Conservation (phyloP, 257 asterid genomes). For the Verbena officinalis region DNA sequence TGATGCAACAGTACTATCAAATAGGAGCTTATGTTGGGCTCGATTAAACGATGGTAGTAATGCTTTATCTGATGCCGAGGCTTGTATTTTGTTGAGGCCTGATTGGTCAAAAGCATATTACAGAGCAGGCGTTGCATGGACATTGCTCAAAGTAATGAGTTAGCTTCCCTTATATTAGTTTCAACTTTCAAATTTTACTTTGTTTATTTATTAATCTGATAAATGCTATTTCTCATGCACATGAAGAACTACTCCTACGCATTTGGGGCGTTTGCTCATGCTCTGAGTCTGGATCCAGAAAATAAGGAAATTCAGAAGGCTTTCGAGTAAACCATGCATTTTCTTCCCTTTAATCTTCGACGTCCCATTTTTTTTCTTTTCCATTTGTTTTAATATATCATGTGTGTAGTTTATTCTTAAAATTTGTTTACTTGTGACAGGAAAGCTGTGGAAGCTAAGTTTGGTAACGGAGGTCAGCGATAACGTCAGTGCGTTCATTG, state of each 20-base stretch:
- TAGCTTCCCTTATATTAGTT: neutral
- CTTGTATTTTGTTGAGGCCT: conserved; percentile 23
- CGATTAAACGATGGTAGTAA: conserved; percentile 13
- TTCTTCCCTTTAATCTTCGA: neutral
- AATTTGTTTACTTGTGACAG: neutral
- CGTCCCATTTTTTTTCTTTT: too few relatives aligned
- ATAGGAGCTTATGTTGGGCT: conserved; percentile 37
- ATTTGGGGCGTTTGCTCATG: conserved; percentile 26
- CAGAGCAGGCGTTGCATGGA: conserved; percentile 36
- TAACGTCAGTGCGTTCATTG: neutral
- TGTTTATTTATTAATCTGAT: neutral
- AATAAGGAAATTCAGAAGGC: conserved; percentile 29
- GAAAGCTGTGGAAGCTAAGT: conserved; percentile 11
- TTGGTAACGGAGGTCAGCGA: neutral
- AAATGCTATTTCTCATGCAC: neutral
- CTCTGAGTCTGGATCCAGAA: conserved; percentile 31
- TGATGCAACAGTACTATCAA: conserved; percentile 27
- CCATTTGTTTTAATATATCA: too few relatives aligned
- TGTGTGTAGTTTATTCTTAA: too few relatives aligned
- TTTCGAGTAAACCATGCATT: neutral
- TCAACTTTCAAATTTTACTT: too few relatives aligned
- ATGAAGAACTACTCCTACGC: conserved; percentile 24
- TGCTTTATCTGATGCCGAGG: conserved; percentile 33
- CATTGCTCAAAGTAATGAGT: conserved; percentile 9
- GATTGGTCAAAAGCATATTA: conserved; percentile 37